A percentile compares a stretch with the other conserved stretches of the same genome.
Evolutionary conservation across 371 early-diverging fungal species (phyloP).

Genomic region (Funneliformis caledonium): DNA sequence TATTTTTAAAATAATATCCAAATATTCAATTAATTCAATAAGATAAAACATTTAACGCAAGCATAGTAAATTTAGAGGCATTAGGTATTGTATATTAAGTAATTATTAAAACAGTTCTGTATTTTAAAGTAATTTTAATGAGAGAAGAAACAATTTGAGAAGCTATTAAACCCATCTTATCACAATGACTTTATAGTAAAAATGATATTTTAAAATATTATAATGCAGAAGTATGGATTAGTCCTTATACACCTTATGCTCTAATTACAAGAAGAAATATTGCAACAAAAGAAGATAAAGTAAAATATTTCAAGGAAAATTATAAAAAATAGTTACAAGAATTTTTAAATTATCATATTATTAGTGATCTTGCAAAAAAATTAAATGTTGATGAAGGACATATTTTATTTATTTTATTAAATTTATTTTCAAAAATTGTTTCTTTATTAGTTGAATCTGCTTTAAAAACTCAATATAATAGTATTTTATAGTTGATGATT

Average conservation of each 20-base stretch:
- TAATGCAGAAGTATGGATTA: conserved; percentile 23
- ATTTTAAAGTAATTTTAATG: not conserved
- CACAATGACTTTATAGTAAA: conserved; percentile 1
- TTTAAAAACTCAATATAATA: conserved; percentile 20
- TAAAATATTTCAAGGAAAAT: not conserved
- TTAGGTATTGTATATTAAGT: not conserved
- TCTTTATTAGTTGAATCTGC: conserved; percentile 11
- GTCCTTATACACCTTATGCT: conserved; percentile 11
- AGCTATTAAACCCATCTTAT: not conserved
- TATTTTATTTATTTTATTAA: not conserved
- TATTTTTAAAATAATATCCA: not conserved
- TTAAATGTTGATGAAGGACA: not conserved
- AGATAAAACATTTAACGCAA: conserved; percentile 10
- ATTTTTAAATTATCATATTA: not conserved
- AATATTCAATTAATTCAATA: not conserved
- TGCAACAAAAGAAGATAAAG: not conserved
- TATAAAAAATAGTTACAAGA: not conserved
- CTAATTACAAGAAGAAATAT: not conserved
- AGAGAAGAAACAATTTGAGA: conserved; percentile 19
- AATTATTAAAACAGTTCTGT: not conserved
- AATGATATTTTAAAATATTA: not conserved
- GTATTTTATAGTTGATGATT: not conserved
- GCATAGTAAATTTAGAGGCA: not conserved
- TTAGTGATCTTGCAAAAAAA: not conserved
- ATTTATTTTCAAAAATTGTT: not conserved